Base-by-base conservation (phyloP, 2,329 filamentous ascomycete genomes). In the Bipolaris cookei region DNA sequence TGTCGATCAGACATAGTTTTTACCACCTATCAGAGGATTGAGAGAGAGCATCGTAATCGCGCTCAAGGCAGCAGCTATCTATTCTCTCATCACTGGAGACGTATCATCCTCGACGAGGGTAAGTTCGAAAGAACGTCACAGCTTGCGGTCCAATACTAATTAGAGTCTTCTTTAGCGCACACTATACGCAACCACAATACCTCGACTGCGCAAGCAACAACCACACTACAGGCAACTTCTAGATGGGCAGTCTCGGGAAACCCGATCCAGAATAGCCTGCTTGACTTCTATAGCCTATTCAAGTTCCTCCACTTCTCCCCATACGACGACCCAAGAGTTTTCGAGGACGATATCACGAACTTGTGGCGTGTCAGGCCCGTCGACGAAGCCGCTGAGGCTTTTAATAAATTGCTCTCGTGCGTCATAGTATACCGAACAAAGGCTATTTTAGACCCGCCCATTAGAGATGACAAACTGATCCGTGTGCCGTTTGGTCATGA, bases 171-270 rank as follows among this genome's bases (percentile, higher is more conserved):
- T 44, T 3, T 5, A 60, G 52, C 62, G 42, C 56, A 64, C 21
- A 48, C 56, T 10, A 43, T 57, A 77, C 18, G 68, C 63, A 48
- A 79, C 79, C 47, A 53, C 18, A 46, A 44, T 8, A 60, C 47
- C 1, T 20, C 35, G 14, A 62, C 49, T 14, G 51, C 48, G 8
- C 42, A 49, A 6, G 51, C 59, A 1, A 65, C 78, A 0, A 80
- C 74, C 30, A 67, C 74, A 0, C 71, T 86, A 0, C 49, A 64
- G 0, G 77, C 82, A 0, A 70, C 72, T 1, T 76, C 74, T 0
- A 73, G 83, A n/a, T 85, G 83, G 83, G 84, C 82, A 58, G 72
- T 84, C 0, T 82, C 81, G 0, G 83, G 82, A 0, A 85, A 83
- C 0, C 66, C 66, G 2, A 43, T 68, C 2, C 68, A 70, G 28